These are phyloP conservation scores for Anisodus acutangulus DNA, from an alignment of 257 asterid genomes.

Conservation along the genomic window DNA sequence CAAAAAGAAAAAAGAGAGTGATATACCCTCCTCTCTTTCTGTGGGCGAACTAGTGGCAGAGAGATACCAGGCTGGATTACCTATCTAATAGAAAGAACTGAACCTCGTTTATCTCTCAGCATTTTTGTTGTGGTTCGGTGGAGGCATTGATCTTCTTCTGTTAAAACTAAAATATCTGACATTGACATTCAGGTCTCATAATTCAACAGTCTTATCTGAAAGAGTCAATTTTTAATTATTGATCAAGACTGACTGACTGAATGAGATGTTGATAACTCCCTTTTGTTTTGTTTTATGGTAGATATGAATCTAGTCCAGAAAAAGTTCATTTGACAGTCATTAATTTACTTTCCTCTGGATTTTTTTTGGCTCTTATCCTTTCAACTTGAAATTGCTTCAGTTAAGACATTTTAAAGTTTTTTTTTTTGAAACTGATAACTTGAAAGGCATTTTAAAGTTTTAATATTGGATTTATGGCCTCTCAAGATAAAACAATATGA, in stretches of 20 bases:
- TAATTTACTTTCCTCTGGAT: neutral
- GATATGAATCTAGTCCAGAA: neutral
- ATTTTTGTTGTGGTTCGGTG: neutral
- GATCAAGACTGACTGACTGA: neutral
- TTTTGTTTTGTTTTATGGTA: neutral
- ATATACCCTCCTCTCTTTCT: neutral
- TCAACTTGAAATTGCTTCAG: neutral
- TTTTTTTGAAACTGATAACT: no score
- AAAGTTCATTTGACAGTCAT: neutral
- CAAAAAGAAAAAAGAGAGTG: no score
- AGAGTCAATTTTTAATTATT: neutral
- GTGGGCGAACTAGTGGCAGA: neutral
- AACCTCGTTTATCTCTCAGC: neutral
- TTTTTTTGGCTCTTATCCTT: neutral
- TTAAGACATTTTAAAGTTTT: neutral
- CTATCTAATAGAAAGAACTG: neutral
- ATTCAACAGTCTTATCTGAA: conserved; percentile 4
- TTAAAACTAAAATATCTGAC: neutral
- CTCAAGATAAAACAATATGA: conserved; percentile 17
- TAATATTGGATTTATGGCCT: neutral
- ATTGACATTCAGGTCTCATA: neutral
- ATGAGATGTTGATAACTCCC: neutral
- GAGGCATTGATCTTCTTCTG: neutral
- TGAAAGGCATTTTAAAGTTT: neutral
- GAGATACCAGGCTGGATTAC: neutral